Evolutionary conservation across 441 rosid genomes (phyloP).

Genomic region (Corymbia calophylla): DNA sequence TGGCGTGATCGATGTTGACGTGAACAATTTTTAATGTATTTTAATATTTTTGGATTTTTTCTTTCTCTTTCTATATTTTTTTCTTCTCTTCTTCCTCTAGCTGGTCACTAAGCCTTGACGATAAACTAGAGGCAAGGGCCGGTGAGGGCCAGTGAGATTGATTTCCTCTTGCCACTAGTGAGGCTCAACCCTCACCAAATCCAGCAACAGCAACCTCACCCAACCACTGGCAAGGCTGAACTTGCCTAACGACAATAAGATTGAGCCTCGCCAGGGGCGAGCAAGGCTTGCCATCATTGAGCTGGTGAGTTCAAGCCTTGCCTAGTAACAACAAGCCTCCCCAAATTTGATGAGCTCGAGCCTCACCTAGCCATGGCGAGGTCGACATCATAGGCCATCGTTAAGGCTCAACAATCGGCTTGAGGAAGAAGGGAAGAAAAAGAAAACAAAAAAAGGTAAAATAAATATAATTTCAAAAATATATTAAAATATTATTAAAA

Average conservation of each 20-base stretch:
- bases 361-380: not conserved
- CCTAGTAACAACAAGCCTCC: not conserved
- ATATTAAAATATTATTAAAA: too few species aligned
- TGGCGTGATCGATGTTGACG: fast-evolving
- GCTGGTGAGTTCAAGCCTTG: not conserved
- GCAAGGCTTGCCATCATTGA: not conserved
- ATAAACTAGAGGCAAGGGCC: not conserved
- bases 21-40: too few species aligned
- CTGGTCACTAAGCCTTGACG: not conserved
- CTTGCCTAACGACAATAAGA: not conserved
- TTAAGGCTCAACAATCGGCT: fast-evolving
- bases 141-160: not conserved
- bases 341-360: not conserved
- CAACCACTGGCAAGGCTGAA: not conserved
- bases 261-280: not conserved
- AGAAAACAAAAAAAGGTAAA: too few species aligned
- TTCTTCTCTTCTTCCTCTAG: not conserved
- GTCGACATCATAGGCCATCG: not conserved
- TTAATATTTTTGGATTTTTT: too few species aligned
- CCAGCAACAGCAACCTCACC: fast-evolving
- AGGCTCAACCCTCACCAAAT: not conserved
- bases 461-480: too few species aligned
- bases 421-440: not conserved
- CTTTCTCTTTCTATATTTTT: not conserved
- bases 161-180: not conserved